Base-by-base conservation (phyloP, 495 filamentous ascomycete genomes). In the Staphylotrichum longicolle region DNA sequence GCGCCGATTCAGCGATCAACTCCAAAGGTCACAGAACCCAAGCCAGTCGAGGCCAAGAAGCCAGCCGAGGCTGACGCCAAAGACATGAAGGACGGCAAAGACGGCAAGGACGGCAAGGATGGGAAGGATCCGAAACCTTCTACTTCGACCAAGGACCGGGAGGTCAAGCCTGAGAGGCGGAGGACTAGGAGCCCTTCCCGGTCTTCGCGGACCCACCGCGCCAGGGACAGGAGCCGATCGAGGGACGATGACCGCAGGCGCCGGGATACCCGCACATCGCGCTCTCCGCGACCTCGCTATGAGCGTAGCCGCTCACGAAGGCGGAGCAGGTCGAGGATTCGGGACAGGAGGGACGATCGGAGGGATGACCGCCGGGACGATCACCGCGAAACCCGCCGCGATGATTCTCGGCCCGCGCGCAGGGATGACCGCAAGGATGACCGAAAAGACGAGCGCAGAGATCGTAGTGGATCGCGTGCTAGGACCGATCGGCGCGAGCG, bases 1-100 rank as follows among this genome's bases (percentile, higher is more conserved):
- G 74, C 78, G 14, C 82, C 82, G 7, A 79, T 82, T 61, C 74
- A 77, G 39, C 73, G 78, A 35, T 73, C 74, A 9, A 75, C 75
- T 7, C 67, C 77, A n/a, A 79, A 77, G 63, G 65, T 69, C 27
- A 40, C 70, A 0, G 78, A 79, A 14, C 37, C 46, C 6, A 58
- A 50, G 35, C 58, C 68, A 15, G 44, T 55, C 37, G 63, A 66
- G n/a, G 20, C 30, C 9, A 56, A 56, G 32, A 56, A 34, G 20
- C 35, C 51, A 9, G 42, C 20, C 8, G 70, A 65, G 30, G 15
- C 42, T 6, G 62, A 66, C 30, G 10, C 37, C 37, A 10, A 39
- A 39, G 37, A 7, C 34, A 64, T 65, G 34, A 50, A 58, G 35
- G 20, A 27, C 20, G 20, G 20, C 20, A 27, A 27, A 1, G 20